Base-by-base conservation (phyloP, 768 basidiomycete species). In the Podaxis sp. region DNA sequence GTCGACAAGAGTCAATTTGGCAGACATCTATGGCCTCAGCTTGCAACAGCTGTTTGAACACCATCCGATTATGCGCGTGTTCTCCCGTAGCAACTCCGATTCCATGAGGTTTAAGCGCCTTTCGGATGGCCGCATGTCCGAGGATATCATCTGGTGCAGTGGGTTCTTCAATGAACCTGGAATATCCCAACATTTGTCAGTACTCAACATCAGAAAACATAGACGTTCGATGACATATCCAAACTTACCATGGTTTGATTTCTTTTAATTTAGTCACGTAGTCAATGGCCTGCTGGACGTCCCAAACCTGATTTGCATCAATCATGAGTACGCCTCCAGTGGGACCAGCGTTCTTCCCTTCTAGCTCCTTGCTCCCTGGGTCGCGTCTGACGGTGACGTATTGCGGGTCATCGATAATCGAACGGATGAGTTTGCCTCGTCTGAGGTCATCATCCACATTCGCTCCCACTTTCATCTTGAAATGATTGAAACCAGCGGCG, bases 391-490 rank as follows among this genome's bases (percentile, higher is more conserved):
- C 73, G 11, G 76, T 69, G 44, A 93, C 84, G 72, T 91, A 87
- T 65, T 86, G 84, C 3, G 94, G 93, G 77, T 98, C 88, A 70
- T 99, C 96, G 73, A 99, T 97, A 75, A 98, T 92, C 52, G 91
- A 93, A 61, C 96, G 88, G 68, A 99, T 96, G 69, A 98, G 82
- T 69, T 83, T 84, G 22, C 94, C 93, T 59, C 96, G 88, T 55
- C 94, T 89, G 57, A 95, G 79, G 75, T 97, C 96, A 72, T 89
- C 86, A 42, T 87, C 84, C 61, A 85, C 80, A 75, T 92, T 82
- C 26, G 90, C 89, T 58, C 96, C 96, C 67, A 99, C 96, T 79
- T 98, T 99, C 89, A 98, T 95, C 78, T 98, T 98, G 86, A 99
- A 99, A 78, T 97, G 95, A 77, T 93, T 96, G 85, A 99, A 99